Base-by-base conservation (phyloP, 2,329 filamentous ascomycete genomes). In the Fusarium pseudoanthophilum region DNA sequence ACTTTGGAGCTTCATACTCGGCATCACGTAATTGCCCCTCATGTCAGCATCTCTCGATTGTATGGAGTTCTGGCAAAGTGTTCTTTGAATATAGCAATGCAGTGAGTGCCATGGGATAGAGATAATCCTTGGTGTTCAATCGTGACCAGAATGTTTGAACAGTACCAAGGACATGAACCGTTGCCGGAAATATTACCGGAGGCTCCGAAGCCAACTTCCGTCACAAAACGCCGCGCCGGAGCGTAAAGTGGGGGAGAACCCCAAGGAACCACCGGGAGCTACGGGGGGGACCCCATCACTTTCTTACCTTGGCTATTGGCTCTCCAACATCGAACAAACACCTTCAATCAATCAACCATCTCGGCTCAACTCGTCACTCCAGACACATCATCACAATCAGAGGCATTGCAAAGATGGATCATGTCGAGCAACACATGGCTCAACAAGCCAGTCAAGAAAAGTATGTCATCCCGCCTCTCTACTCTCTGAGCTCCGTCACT, bases 361-460 rank as follows among this genome's bases (percentile, higher is more conserved):
- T 16, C 46, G 24, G 26, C 28, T 20, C 32, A 18, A 36, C 20
- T 42, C 16, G 26, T 36, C 11, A 55, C 4, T 20, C 10, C 24
- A 26, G n/a, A 18, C 26, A 53, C 36, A 21, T 48, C 36, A 16
- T 48, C 21, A 43, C 15, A 11, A 13, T 16, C 8, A 30, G 8
- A 16, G 21, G 21, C 56, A 51, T 39, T 26, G 51, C 26, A n/a
- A 42, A 40, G 36, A 90, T 90, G 88, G 88, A 90, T 64, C 88
- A 90, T 83, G 85, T 89, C 75, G 84, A 88, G 78, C 85, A 88
- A 69, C 86, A 87, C 71, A 84, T 89, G 77, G 84, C 84, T 75
- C 85, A 89, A 69, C 85, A 88, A 79, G 87, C 86, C 71, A 83
- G 80, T 60, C 83, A 85, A 75, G 84, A 83, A 78, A 85, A 85